These are phyloP conservation scores for Salinomyces thailandicus DNA, from an alignment of 2,329 filamentous ascomycete genomes.

Conservation along the genomic window DNA sequence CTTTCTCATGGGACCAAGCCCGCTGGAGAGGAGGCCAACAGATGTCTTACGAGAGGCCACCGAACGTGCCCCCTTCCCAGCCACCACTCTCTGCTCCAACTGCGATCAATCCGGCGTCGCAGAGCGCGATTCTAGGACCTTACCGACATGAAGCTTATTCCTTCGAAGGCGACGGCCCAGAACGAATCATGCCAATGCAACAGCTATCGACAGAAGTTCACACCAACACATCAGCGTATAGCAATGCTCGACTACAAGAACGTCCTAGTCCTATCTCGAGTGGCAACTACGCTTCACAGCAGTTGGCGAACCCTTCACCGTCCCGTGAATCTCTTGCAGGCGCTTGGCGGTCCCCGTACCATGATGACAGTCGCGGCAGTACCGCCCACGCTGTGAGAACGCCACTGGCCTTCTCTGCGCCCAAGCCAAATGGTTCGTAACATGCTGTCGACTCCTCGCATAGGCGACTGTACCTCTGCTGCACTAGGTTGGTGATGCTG, in stretches of 20 bases:
- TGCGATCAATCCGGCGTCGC: slow-evolving; percentile 9
- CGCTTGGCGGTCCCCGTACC: slow-evolving; percentile 15
- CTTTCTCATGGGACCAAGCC: background rate
- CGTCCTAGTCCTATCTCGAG: slow-evolving; percentile 10
- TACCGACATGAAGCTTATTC: slow-evolving; percentile 1
- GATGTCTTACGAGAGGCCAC: background rate
- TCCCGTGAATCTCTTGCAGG: slow-evolving; percentile 8
- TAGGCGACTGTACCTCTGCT: too few relatives aligned
- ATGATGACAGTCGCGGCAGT: slow-evolving; percentile 10
- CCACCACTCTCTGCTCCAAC: slow-evolving; percentile 12
- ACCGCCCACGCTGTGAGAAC: slow-evolving; percentile 2
- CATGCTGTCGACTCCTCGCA: too few relatives aligned
- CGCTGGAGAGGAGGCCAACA: slow-evolving; percentile 3
- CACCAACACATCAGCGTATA: slow-evolving; percentile 7
- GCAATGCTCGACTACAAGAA: slow-evolving; percentile 6
- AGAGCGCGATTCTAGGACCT: slow-evolving; percentile 8
- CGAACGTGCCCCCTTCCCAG: background rate
- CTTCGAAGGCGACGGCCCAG: slow-evolving; percentile 1
- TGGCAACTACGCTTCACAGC: slow-evolving; percentile 11
- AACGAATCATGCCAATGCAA: slow-evolving; percentile 1
- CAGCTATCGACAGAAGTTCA: slow-evolving; percentile 4
- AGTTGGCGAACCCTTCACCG: slow-evolving; percentile 8
- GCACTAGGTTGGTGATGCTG: too few relatives aligned
- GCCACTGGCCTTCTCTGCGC: slow-evolving; percentile 16
- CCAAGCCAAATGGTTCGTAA: slow-evolving; percentile 14